phyloP scores from a whole-genome alignment of 176 grass and related monocot genomes.

The Thalia dealbata region DNA sequence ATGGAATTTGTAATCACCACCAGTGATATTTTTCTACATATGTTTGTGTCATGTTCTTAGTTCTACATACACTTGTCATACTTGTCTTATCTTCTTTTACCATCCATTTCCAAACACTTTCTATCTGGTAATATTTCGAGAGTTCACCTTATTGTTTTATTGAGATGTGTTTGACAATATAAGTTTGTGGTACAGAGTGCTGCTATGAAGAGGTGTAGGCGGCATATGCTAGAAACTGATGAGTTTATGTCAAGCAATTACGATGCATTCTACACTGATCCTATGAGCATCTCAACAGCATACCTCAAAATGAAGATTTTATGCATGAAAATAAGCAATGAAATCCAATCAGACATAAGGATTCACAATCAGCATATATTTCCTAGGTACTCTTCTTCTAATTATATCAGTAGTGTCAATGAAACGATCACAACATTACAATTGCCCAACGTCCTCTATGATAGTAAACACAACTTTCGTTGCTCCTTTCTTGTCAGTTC shows the following conservation, averaged over 20 bases:
- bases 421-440: background rate
- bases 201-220: slow-evolving; percentile 71
- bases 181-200: slow-evolving; percentile 47
- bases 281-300: slow-evolving; percentile 65
- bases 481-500: slow-evolving; percentile 38
- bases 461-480: background rate
- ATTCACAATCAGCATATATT: slow-evolving; percentile 93
- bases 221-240: slow-evolving; percentile 92
- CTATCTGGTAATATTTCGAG: background rate
- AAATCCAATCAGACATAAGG: slow-evolving; percentile 93
- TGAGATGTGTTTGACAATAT: slow-evolving; percentile 10
- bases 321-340: slow-evolving; percentile 70
- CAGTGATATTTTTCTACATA: no score
- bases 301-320: slow-evolving; percentile 94
- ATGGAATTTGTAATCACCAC: no score
- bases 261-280: slow-evolving; percentile 65
- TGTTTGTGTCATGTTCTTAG: no score
- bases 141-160: background rate
- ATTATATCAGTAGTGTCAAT: background rate
- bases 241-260: slow-evolving; percentile 79
- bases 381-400: slow-evolving; percentile 48
- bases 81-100: no score
- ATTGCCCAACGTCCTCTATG: background rate
- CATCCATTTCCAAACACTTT: no score
- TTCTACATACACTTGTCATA: no score